Evolutionary conservation across 2,329 filamentous ascomycete genomes (phyloP), one percentile per base, ranked within the genome.

Genomic region (Colletotrichum sp.): DNA sequence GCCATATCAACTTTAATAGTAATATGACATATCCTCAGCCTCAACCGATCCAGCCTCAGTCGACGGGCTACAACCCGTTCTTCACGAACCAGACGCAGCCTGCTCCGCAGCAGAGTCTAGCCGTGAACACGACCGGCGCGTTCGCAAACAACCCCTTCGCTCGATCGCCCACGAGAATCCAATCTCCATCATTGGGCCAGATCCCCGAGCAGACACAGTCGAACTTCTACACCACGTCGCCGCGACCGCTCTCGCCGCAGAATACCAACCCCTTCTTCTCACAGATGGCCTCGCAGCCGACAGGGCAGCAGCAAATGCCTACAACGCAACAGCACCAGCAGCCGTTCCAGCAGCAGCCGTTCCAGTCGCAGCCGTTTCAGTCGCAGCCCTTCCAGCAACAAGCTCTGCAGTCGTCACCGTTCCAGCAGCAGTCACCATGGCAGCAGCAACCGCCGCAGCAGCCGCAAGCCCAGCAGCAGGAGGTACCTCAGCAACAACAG

Each of bases 11-110:
- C 8, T 88, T 88, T 71, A 86, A 86, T 77, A 86, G 78, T 78
- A 86, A 82, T 80, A 87, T 88, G 79, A 85, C 84, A 13, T 90
- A 88, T 71, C 84, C 86, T 12, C 82, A 83, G 60, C 82, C 83
- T 7, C 80, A 80, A 26, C 77, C 80, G 6, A 74, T 84, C 49
- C 88, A 89, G 70, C 80, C 83, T 21, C 82, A 84, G 75, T 82
- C 83, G 44, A 84, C 87, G 6, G 85, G 85, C 69, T 89, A 90
- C 79, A 92, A 92, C 76, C 90, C 90, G 0, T 92, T 91, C 80
- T 84, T 91, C 68, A 79, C 84, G 16, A 85, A 85, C 26, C 80
- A 85, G 30, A 81, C 82, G 36, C 83, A 82, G 62, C 60, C 71
- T 39, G 36, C 39, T 34, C 60, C 70, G 32, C 84, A 85, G 71